Evolutionary conservation across 768 basidiomycete genomes (phyloP).

Genomic region (Suillus americanus): DNA sequence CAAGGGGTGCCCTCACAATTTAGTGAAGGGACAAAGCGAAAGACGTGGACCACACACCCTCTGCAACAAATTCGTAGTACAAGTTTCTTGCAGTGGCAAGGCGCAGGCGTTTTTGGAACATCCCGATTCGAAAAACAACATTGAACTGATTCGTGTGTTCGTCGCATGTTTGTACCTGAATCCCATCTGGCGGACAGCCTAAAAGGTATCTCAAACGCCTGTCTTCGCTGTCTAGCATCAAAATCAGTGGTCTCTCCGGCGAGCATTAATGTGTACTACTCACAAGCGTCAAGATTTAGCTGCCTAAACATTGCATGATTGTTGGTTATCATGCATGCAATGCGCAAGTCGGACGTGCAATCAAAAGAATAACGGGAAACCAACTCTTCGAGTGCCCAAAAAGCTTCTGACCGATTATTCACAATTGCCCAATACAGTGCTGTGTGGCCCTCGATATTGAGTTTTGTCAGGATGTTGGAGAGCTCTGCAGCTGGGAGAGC

Average conservation of each 20-base stretch:
- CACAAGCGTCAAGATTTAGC: not conserved
- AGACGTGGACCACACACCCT: slow-evolving; percentile 18
- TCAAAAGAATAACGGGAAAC: not conserved
- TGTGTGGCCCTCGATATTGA: no score
- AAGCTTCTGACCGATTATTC: not conserved
- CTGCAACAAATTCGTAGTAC: not conserved
- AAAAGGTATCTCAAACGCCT: not conserved
- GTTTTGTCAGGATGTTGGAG: no score
- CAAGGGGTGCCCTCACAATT: not conserved
- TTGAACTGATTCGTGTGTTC: not conserved
- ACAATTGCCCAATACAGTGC: no score
- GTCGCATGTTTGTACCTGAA: not conserved
- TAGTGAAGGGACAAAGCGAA: not conserved
- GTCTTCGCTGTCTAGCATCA: not conserved
- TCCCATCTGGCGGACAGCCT: not conserved
- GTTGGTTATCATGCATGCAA: not conserved
- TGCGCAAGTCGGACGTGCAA: not conserved
- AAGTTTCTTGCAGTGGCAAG: no score
- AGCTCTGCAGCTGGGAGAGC: no score
- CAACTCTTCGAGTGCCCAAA: not conserved
- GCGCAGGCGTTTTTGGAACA: not conserved
- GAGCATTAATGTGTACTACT: not conserved
- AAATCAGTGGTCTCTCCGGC: not conserved
- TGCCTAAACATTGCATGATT: not conserved
- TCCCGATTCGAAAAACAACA: not conserved